These are phyloP conservation scores for Rhypophila decipiens DNA, from an alignment of 495 filamentous ascomycete species.

Conservation along the genomic window DNA sequence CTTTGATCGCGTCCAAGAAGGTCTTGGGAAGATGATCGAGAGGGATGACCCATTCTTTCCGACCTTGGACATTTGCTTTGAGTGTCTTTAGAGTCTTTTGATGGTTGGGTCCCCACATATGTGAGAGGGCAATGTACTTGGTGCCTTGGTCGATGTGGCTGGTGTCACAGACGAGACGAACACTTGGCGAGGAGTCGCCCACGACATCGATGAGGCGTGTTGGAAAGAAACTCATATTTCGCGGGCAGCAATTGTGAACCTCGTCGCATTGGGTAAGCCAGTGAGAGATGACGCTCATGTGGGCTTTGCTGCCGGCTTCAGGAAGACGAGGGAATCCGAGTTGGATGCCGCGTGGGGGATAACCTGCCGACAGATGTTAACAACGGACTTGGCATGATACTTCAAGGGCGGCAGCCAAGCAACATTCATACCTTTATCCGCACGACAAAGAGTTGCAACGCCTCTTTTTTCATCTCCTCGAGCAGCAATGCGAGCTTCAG, in stretches of 20 bases:
- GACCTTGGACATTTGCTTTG: not conserved
- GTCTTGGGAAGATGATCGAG: constrained; percentile 9
- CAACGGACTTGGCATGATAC: too few relatives aligned
- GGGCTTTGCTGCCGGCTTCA: not conserved
- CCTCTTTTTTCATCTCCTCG: not conserved
- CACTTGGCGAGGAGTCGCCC: not conserved
- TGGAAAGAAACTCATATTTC: not conserved
- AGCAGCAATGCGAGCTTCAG: not conserved
- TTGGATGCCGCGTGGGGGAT: not conserved
- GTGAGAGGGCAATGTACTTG: not conserved
- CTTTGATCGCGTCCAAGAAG: constrained; percentile 18
- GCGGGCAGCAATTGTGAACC: not conserved
- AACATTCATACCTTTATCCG: not conserved
- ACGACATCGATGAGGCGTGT: not conserved
- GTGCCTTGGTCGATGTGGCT: not conserved
- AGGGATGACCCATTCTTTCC: not conserved
- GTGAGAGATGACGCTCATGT: not conserved
- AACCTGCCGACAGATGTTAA: not conserved
- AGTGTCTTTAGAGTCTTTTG: not conserved
- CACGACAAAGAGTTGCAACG: not conserved
- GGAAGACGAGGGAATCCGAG: not conserved
- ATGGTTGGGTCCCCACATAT: not conserved
- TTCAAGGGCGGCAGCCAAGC: not conserved
- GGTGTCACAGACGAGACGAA: not conserved
- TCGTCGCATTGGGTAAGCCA: not conserved